Percentiles rank a stretch among this genome's conserved stretches.
These are phyloP conservation scores for Leishmania amazonensis DNA, from an alignment of 208 protist genomes.

Conservation along the genomic window DNA sequence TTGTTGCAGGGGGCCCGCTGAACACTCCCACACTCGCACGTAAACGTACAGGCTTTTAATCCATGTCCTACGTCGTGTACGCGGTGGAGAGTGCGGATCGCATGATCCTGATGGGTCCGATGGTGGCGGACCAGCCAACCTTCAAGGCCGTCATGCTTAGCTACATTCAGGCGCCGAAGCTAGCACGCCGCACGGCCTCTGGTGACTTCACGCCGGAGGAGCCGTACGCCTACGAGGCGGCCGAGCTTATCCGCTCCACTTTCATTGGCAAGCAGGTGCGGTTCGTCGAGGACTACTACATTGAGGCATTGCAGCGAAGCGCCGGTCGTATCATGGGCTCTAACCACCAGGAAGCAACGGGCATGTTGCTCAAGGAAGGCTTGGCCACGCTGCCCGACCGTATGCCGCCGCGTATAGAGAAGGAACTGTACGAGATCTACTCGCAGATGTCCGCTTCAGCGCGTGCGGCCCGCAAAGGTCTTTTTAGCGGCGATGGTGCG, in stretches of 20 bases:
- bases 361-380: conserved; percentile 75
- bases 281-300: conserved; percentile 88
- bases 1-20: not conserved
- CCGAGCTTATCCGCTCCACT: conserved; percentile 76
- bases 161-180: conserved; percentile 84
- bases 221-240: conserved; percentile 85
- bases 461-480: conserved; percentile 53
- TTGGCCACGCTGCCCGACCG: conserved; percentile 66
- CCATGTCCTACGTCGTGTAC: conserved; percentile 82
- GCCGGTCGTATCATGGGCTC: conserved; percentile 57
- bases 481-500: conserved; percentile 64
- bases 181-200: conserved; percentile 48
- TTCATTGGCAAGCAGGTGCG: conserved; percentile 90
- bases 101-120: conserved; percentile 72
- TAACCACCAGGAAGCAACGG: conserved; percentile 59
- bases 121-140: conserved; percentile 52
- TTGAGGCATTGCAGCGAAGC: conserved; percentile 77
- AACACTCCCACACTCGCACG: not conserved
- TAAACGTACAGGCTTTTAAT: not conserved
- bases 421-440: conserved; percentile 71
- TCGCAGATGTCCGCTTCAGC: conserved; percentile 53
- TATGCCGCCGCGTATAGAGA: conserved; percentile 66
- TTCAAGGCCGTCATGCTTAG: conserved; percentile 83
- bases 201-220: conserved; percentile 84
- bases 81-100: conserved; percentile 88